Conservation (phyloP, 768 basidiomycete genomes). For the Tricholoma hemisulphureum region DNA sequence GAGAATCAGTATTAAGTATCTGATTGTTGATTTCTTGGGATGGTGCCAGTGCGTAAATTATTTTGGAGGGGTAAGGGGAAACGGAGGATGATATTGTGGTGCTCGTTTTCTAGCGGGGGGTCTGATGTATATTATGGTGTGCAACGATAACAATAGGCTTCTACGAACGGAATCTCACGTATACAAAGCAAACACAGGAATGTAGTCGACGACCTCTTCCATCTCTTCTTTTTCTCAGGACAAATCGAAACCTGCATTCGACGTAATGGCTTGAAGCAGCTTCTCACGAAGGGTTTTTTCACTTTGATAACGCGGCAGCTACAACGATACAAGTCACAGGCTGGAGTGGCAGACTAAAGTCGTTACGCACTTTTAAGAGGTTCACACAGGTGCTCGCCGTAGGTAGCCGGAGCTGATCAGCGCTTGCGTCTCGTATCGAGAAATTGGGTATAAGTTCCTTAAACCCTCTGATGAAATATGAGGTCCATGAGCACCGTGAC, state of each 20-base stretch:
- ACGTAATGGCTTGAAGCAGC: constrained; percentile 80
- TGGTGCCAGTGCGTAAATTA: too few species aligned
- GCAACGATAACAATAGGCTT: too few species aligned
- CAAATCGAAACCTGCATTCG: constrained; percentile 90
- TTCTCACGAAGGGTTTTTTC: constrained; percentile 69
- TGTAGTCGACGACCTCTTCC: too few species aligned
- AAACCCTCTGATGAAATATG: constrained; percentile 59
- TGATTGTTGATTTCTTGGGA: too few species aligned
- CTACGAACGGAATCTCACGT: too few species aligned
- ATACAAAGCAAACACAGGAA: too few species aligned
- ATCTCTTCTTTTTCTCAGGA: constrained; percentile 51
- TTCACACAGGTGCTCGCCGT: constrained; percentile 90
- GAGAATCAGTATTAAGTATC: too few species aligned
- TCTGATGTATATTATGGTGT: too few species aligned
- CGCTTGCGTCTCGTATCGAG: constrained; percentile 78
- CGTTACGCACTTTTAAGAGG: constrained; percentile 67
- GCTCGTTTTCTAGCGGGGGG: too few species aligned
- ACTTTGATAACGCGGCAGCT: constrained; percentile 72
- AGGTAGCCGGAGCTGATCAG: constrained; percentile 67
- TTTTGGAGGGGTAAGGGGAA: too few species aligned
- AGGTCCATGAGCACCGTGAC: neutral
- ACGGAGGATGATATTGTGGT: too few species aligned
- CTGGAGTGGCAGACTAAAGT: neutral
- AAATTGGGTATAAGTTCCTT: constrained; percentile 86
- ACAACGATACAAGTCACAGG: neutral